Evolutionary conservation across 441 rosid genomes (phyloP).

Genomic region (Bocquillonia castaneifolia): DNA sequence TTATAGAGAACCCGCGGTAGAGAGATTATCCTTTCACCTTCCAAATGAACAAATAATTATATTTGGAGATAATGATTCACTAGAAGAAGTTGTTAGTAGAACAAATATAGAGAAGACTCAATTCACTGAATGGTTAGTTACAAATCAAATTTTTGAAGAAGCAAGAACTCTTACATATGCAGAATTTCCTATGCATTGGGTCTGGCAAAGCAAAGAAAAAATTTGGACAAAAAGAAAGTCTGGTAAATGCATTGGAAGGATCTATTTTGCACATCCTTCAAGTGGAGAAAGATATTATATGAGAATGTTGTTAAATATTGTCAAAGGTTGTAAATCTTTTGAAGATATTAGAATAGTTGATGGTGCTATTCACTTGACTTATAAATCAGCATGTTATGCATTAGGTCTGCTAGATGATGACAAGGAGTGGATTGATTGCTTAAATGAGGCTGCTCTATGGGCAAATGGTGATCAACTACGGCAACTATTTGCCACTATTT

Average conservation of each 20-base stretch:
- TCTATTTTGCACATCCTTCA: neutral
- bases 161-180: neutral
- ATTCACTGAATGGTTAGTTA: neutral
- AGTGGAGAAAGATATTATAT: neutral
- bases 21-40: slow-evolving; percentile 11
- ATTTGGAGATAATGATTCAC: neutral
- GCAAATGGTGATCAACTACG: neutral
- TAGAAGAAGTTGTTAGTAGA: neutral
- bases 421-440: neutral
- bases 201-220: neutral
- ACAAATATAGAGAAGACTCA: no score
- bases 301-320: neutral
- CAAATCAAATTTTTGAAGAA: neutral
- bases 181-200: slow-evolving; percentile 3
- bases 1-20: slow-evolving; percentile 5
- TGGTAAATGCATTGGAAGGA: neutral
- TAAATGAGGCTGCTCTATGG: neutral
- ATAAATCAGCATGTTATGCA: neutral
- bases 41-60: slow-evolving; percentile 4
- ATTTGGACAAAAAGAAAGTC: neutral
- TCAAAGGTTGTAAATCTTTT: neutral
- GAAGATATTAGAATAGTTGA: neutral
- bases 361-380: neutral
- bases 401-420: slow-evolving; percentile 3
- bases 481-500: neutral